Percentiles rank a stretch among this genome's conserved stretches.
Conservation (phyloP, 768 basidiomycete genomes). For the Strobilomyces echinocephalus region DNA sequence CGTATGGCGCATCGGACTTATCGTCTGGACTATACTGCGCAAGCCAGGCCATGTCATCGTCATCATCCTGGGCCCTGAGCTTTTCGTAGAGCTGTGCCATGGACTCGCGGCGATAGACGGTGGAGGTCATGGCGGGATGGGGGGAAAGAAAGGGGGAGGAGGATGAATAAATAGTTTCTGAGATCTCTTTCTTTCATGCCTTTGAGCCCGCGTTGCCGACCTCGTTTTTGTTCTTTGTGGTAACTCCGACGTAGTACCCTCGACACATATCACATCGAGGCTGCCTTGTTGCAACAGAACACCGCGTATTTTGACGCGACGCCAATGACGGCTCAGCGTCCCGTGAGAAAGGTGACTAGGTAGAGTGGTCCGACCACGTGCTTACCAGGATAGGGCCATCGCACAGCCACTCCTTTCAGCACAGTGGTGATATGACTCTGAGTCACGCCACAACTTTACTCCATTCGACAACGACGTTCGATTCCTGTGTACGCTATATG, state of each 20-base stretch:
- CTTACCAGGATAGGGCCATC: conserved; percentile 9
- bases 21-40: conserved; percentile 33
- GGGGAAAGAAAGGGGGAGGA: conserved; percentile 14
- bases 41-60: conserved; percentile 33
- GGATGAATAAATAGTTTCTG: conserved; percentile 28
- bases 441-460: conserved; percentile 11
- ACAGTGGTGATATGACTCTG: not conserved
- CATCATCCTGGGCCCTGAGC: conserved; percentile 32
- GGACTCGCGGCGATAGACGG: conserved; percentile 33
- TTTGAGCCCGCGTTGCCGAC: conserved; percentile 36
- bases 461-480: conserved; percentile 6
- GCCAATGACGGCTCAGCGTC: conserved; percentile 15
- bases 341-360: conserved; percentile 30
- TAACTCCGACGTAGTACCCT: conserved; percentile 36
- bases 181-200: conserved; percentile 36
- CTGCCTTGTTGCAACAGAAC: conserved; percentile 29
- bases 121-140: conserved; percentile 24
- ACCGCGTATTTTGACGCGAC: conserved; percentile 11
- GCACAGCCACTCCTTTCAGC: conserved; percentile 17
- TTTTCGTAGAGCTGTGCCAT: conserved; percentile 35
- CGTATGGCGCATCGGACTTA: conserved; percentile 26
- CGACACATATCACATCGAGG: conserved; percentile 34
- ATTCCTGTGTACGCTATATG: conserved; percentile 13
- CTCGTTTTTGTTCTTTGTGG: conserved; percentile 38
- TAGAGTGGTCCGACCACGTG: conserved; percentile 23